These are phyloP conservation scores for Globisporangium iwayamae DNA, from an alignment of 352 stramenopile genomes.

Conservation along the genomic window DNA sequence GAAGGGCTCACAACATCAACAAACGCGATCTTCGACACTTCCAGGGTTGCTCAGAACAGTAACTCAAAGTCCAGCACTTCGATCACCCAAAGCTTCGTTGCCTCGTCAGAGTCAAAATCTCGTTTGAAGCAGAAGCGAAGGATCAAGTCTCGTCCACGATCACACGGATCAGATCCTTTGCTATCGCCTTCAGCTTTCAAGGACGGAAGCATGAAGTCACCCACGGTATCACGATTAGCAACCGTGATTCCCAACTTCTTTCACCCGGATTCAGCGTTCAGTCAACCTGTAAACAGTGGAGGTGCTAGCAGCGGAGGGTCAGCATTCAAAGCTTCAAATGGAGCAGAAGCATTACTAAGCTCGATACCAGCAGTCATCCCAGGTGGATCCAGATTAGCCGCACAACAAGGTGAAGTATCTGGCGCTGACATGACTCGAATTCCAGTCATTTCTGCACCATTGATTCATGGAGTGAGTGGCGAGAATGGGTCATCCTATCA, in stretches of 20 bases:
- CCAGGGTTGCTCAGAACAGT: constrained; percentile 1
- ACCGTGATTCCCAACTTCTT: constrained; percentile 39
- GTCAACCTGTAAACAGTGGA: neutral
- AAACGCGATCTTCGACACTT: constrained; percentile 1
- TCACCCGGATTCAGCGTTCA: constrained; percentile 24
- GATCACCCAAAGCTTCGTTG: constrained; percentile 4
- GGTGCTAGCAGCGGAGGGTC: neutral
- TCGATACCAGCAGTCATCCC: neutral
- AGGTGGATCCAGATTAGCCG: neutral
- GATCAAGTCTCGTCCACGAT: constrained; percentile 14
- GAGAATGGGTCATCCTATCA: constrained; percentile 20
- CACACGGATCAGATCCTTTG: constrained; percentile 14
- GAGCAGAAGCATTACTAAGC: neutral
- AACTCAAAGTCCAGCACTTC: neutral
- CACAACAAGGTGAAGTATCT: neutral
- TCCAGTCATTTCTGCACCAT: constrained; percentile 4
- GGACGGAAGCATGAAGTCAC: constrained; percentile 13
- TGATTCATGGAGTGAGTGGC: constrained; percentile 20
- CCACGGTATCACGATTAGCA: constrained; percentile 18
- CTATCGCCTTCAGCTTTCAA: constrained; percentile 1
- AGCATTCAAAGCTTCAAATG: constrained; percentile 2
- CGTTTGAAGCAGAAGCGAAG: constrained; percentile 13
- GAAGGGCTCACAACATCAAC: constrained; percentile 1
- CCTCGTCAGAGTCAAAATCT: constrained; percentile 1
- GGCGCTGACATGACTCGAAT: constrained; percentile 6